phyloP scores from a whole-genome alignment of 257 asterid genomes.

The Solanum piurae region DNA sequence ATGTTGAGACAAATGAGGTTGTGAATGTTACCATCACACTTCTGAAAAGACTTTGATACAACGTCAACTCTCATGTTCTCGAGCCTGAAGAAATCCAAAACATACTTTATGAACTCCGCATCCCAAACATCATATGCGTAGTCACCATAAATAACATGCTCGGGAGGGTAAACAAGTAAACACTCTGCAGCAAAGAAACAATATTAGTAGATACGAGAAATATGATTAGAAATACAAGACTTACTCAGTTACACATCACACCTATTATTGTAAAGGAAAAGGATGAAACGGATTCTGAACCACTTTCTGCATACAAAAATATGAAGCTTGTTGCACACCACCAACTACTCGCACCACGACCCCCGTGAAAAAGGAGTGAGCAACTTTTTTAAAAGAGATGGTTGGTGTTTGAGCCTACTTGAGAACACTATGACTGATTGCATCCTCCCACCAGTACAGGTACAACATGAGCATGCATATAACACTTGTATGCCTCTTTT shows the following conservation, averaged over 20 bases:
- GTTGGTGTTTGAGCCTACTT: neutral
- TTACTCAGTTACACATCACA: neutral
- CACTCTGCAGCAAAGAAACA: slow-evolving; percentile 44
- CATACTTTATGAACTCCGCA: slow-evolving; percentile 49
- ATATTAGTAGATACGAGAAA: neutral
- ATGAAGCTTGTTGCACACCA: neutral
- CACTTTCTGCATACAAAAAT: neutral
- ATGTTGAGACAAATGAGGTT: neutral
- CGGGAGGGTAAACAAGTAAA: slow-evolving; percentile 85
- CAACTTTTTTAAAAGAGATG: neutral
- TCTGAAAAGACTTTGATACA: slow-evolving; percentile 57
- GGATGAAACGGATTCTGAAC: neutral
- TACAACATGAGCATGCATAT: neutral
- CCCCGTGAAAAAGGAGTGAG: neutral
- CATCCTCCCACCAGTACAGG: neutral
- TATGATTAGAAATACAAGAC: neutral
- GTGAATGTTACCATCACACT: slow-evolving; percentile 40
- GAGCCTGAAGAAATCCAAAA: slow-evolving; percentile 70
- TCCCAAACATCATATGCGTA: slow-evolving; percentile 89
- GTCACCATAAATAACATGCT: slow-evolving; percentile 82
- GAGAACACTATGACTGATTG: neutral
- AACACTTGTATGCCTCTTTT: neutral
- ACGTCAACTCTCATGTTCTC: slow-evolving; percentile 93
- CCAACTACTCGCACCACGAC: neutral
- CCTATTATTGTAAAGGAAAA: neutral